Conservation (phyloP, 2,329 filamentous ascomycete species). For the Aaosphaeria pasadenensis region DNA sequence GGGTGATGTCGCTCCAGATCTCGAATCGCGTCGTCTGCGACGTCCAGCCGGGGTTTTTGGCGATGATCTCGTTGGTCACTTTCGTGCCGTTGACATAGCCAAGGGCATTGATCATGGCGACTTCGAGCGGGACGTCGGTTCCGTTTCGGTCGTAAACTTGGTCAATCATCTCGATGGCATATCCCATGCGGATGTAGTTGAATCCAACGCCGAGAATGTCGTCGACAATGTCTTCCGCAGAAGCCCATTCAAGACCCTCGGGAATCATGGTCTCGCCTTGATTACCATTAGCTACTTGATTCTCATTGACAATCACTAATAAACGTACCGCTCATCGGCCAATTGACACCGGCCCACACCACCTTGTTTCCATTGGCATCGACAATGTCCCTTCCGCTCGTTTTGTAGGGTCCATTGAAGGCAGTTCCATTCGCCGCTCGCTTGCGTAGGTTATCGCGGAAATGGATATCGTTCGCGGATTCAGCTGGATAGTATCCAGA, state of each 20-base stretch:
- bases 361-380: constrained; percentile 43
- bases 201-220: constrained; percentile 55
- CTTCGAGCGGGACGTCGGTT: constrained; percentile 37
- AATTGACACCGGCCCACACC: constrained; percentile 62
- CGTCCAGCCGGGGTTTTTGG: constrained; percentile 36
- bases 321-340: constrained; percentile 43
- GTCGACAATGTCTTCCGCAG: constrained; percentile 49
- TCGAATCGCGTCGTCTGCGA: constrained; percentile 39
- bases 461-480: constrained; percentile 9
- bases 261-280: constrained; percentile 58
- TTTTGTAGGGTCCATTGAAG: constrained; percentile 35
- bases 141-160: constrained; percentile 41
- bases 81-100: constrained; percentile 40
- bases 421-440: constrained; percentile 19
- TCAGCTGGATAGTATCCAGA: constrained; percentile 14
- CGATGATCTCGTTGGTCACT: constrained; percentile 36
- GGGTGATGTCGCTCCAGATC: constrained; percentile 31
- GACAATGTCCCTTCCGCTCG: constrained; percentile 38
- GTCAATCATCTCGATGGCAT: constrained; percentile 43
- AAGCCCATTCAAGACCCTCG: constrained; percentile 58
- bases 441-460: constrained; percentile 14
- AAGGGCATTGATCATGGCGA: constrained; percentile 38
- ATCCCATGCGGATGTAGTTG: constrained; percentile 57
- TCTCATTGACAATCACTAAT: not conserved
- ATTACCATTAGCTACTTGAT: constrained; percentile 23